Conservation (phyloP, 179 eudicot genomes). For the Drosera spatulata region DNA sequence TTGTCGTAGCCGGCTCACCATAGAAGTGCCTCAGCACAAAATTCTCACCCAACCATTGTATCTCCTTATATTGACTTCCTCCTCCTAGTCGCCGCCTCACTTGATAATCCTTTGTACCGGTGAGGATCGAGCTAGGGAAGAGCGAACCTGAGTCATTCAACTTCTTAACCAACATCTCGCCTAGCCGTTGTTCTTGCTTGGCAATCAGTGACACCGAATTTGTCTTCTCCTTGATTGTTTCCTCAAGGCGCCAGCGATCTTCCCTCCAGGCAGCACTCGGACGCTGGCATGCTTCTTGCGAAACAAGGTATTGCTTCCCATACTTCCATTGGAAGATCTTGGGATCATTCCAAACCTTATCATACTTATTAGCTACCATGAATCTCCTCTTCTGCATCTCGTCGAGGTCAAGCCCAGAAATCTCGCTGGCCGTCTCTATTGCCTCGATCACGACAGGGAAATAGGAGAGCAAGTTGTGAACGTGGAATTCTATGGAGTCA, state of each 20-base stretch:
- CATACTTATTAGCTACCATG: conserved; percentile 49
- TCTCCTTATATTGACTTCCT: conserved; percentile 73
- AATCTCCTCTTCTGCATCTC: conserved; percentile 57
- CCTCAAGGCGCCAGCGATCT: conserved; percentile 57
- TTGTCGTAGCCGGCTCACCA: conserved; percentile 29
- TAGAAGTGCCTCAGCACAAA: conserved; percentile 51
- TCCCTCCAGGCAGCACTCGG: conserved; percentile 36
- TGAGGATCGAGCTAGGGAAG: conserved; percentile 32
- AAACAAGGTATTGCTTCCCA: conserved; percentile 57
- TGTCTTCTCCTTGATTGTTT: conserved; percentile 46
- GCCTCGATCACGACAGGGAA: conserved; percentile 60
- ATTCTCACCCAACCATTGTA: conserved; percentile 84
- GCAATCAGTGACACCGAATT: conserved; percentile 3
- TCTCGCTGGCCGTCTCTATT: conserved; percentile 66
- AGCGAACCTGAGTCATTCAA: conserved; percentile 24
- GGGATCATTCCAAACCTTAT: conserved; percentile 52
- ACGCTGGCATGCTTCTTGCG: conserved; percentile 35
- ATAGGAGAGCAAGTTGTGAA: conserved; percentile 53
- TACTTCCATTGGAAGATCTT: conserved; percentile 56
- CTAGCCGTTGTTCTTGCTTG: conserved; percentile 45
- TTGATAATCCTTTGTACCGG: conserved; percentile 52
- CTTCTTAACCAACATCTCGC: conserved; percentile 41
- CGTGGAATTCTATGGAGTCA: conserved; percentile 56
- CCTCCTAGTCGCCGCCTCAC: conserved; percentile 64
- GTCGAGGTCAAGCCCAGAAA: conserved; percentile 57